Evolutionary conservation across 768 basidiomycete species (phyloP), one percentile per base, ranked within the genome.

Genomic region (Tremella yokohamensis): DNA sequence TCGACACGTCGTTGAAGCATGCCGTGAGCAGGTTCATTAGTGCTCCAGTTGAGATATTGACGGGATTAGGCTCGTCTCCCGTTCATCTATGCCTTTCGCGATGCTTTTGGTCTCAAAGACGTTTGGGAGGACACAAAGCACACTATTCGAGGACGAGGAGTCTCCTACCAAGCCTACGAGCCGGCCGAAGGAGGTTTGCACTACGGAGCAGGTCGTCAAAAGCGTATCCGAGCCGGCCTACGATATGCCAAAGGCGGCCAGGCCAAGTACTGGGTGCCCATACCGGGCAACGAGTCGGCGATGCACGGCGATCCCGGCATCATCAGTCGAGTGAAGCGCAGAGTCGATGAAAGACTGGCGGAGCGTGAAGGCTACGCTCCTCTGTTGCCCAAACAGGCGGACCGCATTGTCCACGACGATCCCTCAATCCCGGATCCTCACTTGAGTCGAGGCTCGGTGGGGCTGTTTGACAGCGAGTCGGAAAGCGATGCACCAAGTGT

Each of bases 101-200:
- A 99, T 69, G 87, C 92, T 0, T 87, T 94, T 60, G 90, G 93
- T 4, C 63, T 85, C 50, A 83, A 85, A 56, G 96, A 99, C 71
- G 88, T 99, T 50, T 78, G 89, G 55, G 86, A 88, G 73, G 96
- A 99, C 75, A 82, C 83, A 4, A 85, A 87, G 64, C 79, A 84
- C 7, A 98, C 94, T 0, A 78, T 96, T 9, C 82, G 83, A 24
- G 94, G 94, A 11, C 83, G 87, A 65, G 90, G 93, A 2, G 91
- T 97, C 83, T 89, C 90, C 57, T 99, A 99, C 77, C 86, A 91
- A 49, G 88, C 89, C 55, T 99, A 94, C 73, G 96, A 99, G 72
- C 94, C 96, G 2, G 89, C 88, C 40, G 93, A 96, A 72, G 93
- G 92, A 1, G 84, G 83, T 60, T 86, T 98, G 76, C 94, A 99